These are phyloP conservation scores for Aphanoascus verrucosus DNA, from an alignment of 2,329 filamentous ascomycete genomes.

Conservation along the genomic window DNA sequence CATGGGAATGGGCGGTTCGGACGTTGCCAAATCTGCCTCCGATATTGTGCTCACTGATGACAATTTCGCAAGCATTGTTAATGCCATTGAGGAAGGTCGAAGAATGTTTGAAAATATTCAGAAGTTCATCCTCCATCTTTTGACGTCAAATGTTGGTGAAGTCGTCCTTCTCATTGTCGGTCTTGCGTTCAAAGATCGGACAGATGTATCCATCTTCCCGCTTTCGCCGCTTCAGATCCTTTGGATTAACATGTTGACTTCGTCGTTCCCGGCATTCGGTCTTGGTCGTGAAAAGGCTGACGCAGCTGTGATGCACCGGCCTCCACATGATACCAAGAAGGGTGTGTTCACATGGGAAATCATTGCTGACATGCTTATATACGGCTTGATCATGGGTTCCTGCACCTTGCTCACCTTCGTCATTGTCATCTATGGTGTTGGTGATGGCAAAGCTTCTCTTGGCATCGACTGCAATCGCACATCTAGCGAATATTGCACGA, in stretches of 20 bases:
- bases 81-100: constrained; percentile 70
- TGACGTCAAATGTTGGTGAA: constrained; percentile 48
- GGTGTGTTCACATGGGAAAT: constrained; percentile 46
- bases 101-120: constrained; percentile 85
- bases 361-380: constrained; percentile 45
- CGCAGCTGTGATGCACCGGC: constrained; percentile 45
- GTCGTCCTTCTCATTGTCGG: constrained; percentile 48
- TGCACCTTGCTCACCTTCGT: constrained; percentile 43
- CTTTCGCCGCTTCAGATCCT: constrained; percentile 50
- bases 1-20: constrained; percentile 74
- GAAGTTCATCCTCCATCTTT: constrained; percentile 52
- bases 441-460: constrained; percentile 30
- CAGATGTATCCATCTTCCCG: constrained; percentile 47
- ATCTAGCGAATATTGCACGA: constrained; percentile 13
- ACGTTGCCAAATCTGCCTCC: constrained; percentile 73
- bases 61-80: constrained; percentile 78
- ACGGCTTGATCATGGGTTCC: constrained; percentile 43
- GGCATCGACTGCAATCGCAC: constrained; percentile 17
- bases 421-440: constrained; percentile 40
- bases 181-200: constrained; percentile 47
- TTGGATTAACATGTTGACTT: constrained; percentile 56
- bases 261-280: constrained; percentile 49
- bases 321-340: constrained; percentile 42
- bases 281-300: constrained; percentile 48
- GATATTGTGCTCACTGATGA: constrained; percentile 57